A percentile compares a stretch with the other conserved stretches of the same genome.
Conservation (phyloP, 2,329 filamentous ascomycete species). For the Pestalotiopsis fici region DNA sequence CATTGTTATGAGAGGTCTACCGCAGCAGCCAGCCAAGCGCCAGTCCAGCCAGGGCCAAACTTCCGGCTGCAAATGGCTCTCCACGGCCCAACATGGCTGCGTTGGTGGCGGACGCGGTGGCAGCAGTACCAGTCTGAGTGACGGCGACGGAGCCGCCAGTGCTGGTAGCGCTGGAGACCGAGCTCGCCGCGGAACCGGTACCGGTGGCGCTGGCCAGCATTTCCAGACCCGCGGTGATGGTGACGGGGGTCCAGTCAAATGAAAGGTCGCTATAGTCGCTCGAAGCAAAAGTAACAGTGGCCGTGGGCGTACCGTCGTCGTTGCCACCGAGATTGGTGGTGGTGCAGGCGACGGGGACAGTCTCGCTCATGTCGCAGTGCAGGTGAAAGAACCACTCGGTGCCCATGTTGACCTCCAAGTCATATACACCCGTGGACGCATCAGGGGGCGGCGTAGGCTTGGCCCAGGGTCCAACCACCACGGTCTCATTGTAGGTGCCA, state of each 20-base stretch:
- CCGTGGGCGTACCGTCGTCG: conserved; percentile 5
- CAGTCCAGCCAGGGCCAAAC: conserved; percentile 1
- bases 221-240: conserved; percentile 8
- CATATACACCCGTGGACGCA: conserved; percentile 6
- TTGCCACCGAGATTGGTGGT: conserved; percentile 8
- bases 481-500: conserved; percentile 8
- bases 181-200: neutral
- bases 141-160: neutral
- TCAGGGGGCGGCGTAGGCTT: neutral
- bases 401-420: neutral
- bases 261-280: neutral
- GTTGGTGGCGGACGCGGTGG: neutral
- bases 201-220: conserved; percentile 3
- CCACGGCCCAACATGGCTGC: neutral
- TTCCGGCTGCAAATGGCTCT: neutral
- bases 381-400: conserved; percentile 5
- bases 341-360: conserved; percentile 2
- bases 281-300: neutral
- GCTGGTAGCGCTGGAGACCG: neutral
- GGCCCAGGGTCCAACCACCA: conserved; percentile 5
- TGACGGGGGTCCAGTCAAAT: conserved; percentile 4
- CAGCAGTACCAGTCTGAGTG: neutral
- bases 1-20: neutral
- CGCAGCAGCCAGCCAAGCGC: neutral
- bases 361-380: conserved; percentile 9